phyloP scores from a whole-genome alignment of 73 alveolate genomes.

The Paramecium tetraurelia region DNA sequence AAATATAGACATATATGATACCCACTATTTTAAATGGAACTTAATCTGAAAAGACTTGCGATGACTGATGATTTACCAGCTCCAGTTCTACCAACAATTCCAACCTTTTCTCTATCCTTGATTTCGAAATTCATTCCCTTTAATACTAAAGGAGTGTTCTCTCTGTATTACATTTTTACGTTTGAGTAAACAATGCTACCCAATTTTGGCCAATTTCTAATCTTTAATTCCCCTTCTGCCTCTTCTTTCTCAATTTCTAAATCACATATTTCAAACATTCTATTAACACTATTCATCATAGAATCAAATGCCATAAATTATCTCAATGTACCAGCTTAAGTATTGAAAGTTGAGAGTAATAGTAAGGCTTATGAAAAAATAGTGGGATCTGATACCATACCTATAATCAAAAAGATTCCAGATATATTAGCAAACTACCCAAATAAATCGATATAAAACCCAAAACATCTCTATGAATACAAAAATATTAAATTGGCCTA shows the following conservation, averaged over 20 bases:
- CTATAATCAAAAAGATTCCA: conserved; percentile 14
- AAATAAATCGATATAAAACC: conserved; percentile 13
- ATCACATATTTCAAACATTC: conserved; percentile 49
- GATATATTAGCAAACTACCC: neutral
- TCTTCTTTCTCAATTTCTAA: neutral
- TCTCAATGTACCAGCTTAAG: conserved; percentile 49
- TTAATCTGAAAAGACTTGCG: conserved; percentile 80
- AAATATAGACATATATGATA: neutral
- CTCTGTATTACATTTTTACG: conserved; percentile 84
- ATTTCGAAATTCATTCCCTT: conserved; percentile 78
- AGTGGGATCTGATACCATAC: neutral
- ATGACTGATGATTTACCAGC: conserved; percentile 81
- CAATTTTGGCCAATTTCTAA: conserved; percentile 71
- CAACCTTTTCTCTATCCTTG: conserved; percentile 86
- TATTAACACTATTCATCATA: conserved; percentile 39
- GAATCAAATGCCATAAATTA: conserved; percentile 46
- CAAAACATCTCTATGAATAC: neutral
- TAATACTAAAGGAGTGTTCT: conserved; percentile 80
- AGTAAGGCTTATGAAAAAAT: conserved; percentile 24
- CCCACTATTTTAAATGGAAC: conserved; percentile 67
- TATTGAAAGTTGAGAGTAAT: conserved; percentile 10
- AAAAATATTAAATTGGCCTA: conserved; percentile 8
- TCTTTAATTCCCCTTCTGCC: neutral
- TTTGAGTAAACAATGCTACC: conserved; percentile 77
- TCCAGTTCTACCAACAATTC: conserved; percentile 99